Conservation (phyloP, 352 stramenopile species). For the Pelagophyceae sp. region DNA sequence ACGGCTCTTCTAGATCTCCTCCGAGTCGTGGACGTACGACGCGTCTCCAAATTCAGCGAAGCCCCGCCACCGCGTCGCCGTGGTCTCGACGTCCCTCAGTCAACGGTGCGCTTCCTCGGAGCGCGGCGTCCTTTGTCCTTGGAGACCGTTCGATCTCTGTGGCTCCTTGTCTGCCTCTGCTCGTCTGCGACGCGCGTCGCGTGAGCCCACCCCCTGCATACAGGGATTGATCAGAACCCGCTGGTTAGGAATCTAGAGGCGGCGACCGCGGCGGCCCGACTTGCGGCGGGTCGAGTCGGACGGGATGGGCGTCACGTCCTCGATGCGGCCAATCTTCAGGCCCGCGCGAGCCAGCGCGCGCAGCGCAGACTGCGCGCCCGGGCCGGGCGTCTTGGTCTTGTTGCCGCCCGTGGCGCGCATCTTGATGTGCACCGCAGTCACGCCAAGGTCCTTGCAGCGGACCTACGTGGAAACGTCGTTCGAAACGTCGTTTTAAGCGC, state of each 20-base stretch:
- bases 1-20: too few relatives aligned
- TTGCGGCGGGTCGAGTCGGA: slow-evolving; percentile 98
- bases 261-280: slow-evolving; percentile 94
- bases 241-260: slow-evolving; percentile 70
- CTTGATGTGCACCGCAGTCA: slow-evolving; percentile 99
- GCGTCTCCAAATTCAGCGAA: not conserved
- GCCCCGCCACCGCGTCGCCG: not conserved
- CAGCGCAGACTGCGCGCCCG: slow-evolving; percentile 94
- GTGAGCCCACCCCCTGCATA: too few relatives aligned
- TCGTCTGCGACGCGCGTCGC: too few relatives aligned
- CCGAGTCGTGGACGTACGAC: not conserved
- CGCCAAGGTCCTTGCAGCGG: slow-evolving; percentile 87
- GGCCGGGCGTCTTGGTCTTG: slow-evolving; percentile 94
- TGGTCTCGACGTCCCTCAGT: not conserved
- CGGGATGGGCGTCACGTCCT: slow-evolving; percentile 99
- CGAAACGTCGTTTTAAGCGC: too few relatives aligned
- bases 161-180: too few relatives aligned
- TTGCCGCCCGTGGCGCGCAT: slow-evolving; percentile 97
- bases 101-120: not conserved
- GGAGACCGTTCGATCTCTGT: not conserved
- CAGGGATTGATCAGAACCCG: not conserved
- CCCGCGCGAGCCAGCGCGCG: slow-evolving; percentile 95
- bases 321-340: slow-evolving; percentile 99
- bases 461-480: too few relatives aligned
- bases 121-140: not conserved